Conservation (phyloP, 2,329 filamentous ascomycete species). For the Magnaporthiopsis incrustans region DNA sequence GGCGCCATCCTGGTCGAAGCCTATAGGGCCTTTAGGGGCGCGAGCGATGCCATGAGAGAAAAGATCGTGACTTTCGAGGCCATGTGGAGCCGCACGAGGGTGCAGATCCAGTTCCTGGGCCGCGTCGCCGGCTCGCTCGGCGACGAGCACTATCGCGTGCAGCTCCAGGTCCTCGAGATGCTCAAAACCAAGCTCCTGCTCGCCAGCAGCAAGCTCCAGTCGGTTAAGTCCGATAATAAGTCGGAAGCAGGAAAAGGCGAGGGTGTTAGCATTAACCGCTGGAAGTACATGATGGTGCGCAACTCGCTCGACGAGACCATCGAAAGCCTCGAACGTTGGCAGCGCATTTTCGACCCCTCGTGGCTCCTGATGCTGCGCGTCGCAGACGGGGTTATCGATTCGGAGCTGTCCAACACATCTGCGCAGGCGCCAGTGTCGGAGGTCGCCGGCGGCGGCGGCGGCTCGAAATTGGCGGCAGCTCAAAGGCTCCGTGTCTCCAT, state of each 20-base stretch:
- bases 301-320: slow-evolving; percentile 8
- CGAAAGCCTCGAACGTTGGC: slow-evolving; percentile 8
- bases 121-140: background rate
- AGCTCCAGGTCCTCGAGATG: slow-evolving; percentile 8
- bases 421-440: background rate
- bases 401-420: background rate
- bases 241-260: too few species aligned
- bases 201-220: slow-evolving; percentile 7
- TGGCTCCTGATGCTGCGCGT: slow-evolving; percentile 9
- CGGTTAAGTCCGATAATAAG: background rate
- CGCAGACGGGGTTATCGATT: slow-evolving; percentile 6
- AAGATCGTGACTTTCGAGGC: slow-evolving; percentile 9
- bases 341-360: slow-evolving; percentile 9
- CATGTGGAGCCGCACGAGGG: slow-evolving; percentile 2
- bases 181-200: slow-evolving; percentile 6
- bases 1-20: background rate
- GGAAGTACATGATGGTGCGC: slow-evolving; percentile 6
- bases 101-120: slow-evolving; percentile 8
- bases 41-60: slow-evolving; percentile 3
- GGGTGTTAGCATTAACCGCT: too few species aligned
- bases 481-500: too few species aligned
- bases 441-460: too few species aligned
- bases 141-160: slow-evolving; percentile 9
- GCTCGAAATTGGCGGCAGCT: too few species aligned
- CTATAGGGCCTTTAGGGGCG: background rate